Base-by-base conservation (phyloP, 164 flowering plant genomes). In the Macadamia tetraphylla region DNA sequence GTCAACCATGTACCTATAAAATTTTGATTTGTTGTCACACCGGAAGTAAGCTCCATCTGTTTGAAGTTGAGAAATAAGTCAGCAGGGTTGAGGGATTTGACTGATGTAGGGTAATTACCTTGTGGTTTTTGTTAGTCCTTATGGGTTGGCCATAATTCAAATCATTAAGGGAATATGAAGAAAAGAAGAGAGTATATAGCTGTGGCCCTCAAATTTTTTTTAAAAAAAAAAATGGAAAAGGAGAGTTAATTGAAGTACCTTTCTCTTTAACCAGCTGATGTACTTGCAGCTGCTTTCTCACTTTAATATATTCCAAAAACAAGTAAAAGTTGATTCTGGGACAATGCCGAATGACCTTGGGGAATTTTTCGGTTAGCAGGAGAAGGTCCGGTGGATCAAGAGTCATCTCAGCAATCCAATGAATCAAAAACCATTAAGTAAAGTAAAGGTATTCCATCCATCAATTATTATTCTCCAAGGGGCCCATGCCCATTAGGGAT, bases 251-350 rank as follows among this genome's bases (percentile, higher is more conserved):
- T 70, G 74, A 79, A 73, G 78, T 78, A 73, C 81, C 86, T 87
- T 84, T 86, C 78, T 71, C 88, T 85, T 83, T 85, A 80, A 80
- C 75, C 82, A 80, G 83, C 81, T 80, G 83, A 74, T 84, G 94
- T 86, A 83, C 88, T 87, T 86, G 78, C 74, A 76, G 57, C 76
- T 74, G 71, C 79, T 78, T 83, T 80, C 80, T 73, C 55, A 65
- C 89, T 91, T 88, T 88, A 81, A 83, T 76, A 81, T 87, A 87
- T 87, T 88, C 90, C 83, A 68, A 56, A 23, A 77, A 72, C 75
- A 63, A 77, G 80, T 70, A 88, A 88, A 87, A 88, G 79, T 23
- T 85, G 91, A 87, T 86, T 87, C 91, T 75, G 73, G 89, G 77
- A 83, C 84, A 83, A 88, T 84, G 89, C 84, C 76, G 52, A 74